Base-by-base conservation (phyloP, 192 early-diverging fungal genomes). In the Chytriomyces sp. region DNA sequence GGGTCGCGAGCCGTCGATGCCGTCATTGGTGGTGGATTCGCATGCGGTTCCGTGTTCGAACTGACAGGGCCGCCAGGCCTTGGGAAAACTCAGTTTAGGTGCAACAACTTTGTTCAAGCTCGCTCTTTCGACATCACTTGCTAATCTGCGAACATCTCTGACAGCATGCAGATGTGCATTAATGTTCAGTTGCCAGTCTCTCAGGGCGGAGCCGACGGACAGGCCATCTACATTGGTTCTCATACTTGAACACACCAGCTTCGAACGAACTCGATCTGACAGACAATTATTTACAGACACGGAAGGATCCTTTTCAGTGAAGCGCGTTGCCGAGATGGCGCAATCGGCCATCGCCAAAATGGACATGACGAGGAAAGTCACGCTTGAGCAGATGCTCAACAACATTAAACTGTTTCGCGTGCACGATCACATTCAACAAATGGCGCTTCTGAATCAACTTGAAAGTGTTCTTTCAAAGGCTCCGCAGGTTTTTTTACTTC, bases 61-160 rank as follows among this genome's bases (percentile, higher is more conserved):
- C 53, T 89, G 46, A 82, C 78, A 59, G 88, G 86, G 10, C 66
- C 79, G 11, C 86, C 88, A 0, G 84, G 83, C 11, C 59, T 86
- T 24, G 88, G 88, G 5, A 89, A 89, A 68, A 87, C 88, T 13
- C 88, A 89, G 73, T 45, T 86, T 18, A 77, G 84, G 86, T 87
- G 60, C n/a, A n/a, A n/a, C n/a, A n/a, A n/a, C n/a, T n/a, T n/a
- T 20, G 75, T 11, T n/a, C 20, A 18, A 16, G 6, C 8, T 23
- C 1, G 6, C 8, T 69, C 3, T 44, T 28, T 24, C 9, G n/a
- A 46, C 43, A 35, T 67, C 6, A 46, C 23, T 62, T 5, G 35
- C 35, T 35, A 1, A 35, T 35, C 35, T 35, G 35, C 35, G 4
- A 35, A 35, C 62, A 35, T 49, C 48, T 67, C 43, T 50, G 9